Conservation (phyloP, 2,329 filamentous ascomycete genomes). For the Gremmenia infestans region DNA sequence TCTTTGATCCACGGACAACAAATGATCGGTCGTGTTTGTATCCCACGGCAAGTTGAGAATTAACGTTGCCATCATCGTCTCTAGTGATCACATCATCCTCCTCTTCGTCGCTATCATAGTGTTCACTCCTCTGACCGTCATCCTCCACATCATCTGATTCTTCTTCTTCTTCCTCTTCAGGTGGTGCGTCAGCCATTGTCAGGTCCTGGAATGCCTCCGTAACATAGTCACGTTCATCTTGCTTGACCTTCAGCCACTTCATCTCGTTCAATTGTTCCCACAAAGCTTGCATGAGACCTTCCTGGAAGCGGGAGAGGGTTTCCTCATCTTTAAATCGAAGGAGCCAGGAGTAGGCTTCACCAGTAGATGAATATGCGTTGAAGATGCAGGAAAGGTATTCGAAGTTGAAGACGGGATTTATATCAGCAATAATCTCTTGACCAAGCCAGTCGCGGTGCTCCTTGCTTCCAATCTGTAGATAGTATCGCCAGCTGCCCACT, state of each 20-base stretch:
- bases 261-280: constrained; percentile 95
- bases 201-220: constrained; percentile 93
- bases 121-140: constrained; percentile 64
- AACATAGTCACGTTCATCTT: constrained; percentile 89
- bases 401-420: constrained; percentile 98
- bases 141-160: constrained; percentile 49
- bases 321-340: constrained; percentile 83
- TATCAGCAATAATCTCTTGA: constrained; percentile 78
- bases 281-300: constrained; percentile 88
- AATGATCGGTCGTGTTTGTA: constrained; percentile 97
- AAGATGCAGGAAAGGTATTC: constrained; percentile 99
- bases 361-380: constrained; percentile 88
- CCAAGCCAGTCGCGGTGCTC: constrained; percentile 79
- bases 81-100: constrained; percentile 67
- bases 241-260: constrained; percentile 92
- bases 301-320: constrained; percentile 80
- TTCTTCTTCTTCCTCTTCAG: constrained; percentile 44
- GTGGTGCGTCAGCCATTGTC: constrained; percentile 74
- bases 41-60: constrained; percentile 90
- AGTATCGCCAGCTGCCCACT: constrained; percentile 83
- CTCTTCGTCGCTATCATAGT: constrained; percentile 72
- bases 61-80: constrained; percentile 75
- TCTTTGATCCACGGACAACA: constrained; percentile 94
- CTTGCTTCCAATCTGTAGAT: constrained; percentile 73
- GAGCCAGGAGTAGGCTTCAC: constrained; percentile 91